A percentile compares a stretch with the other conserved stretches of the same genome.
These are phyloP conservation scores for Lichtheimia hyalospora DNA, from an alignment of 371 early-diverging fungal species.

Conservation along the genomic window DNA sequence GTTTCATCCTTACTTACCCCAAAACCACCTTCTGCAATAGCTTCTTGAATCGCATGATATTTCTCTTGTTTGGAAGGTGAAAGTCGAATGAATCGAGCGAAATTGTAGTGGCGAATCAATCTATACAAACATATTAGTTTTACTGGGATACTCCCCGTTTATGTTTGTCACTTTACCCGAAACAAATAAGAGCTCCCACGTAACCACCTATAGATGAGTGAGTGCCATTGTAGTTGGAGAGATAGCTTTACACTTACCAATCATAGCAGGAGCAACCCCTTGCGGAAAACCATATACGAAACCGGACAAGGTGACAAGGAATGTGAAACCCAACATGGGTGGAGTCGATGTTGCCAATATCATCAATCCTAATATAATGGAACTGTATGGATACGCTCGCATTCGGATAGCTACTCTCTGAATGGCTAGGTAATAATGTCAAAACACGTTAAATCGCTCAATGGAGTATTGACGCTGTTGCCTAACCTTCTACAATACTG, in stretches of 20 bases:
- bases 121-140: constrained; percentile 4
- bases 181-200: constrained; percentile 23
- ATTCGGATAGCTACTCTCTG: constrained; percentile 31
- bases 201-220: constrained; percentile 10
- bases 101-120: constrained; percentile 33
- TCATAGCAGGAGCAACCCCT: constrained; percentile 25
- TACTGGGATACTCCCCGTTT: too few relatives aligned
- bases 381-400: constrained; percentile 30
- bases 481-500: neutral
- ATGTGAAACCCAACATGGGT: constrained; percentile 42
- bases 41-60: constrained; percentile 37
- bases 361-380: constrained; percentile 13
- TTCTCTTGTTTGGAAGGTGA: constrained; percentile 36
- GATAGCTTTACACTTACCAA: constrained; percentile 16
- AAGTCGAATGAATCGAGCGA: constrained; percentile 28
- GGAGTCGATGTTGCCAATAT: constrained; percentile 38
- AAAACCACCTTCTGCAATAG: constrained; percentile 35
- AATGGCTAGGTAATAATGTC: constrained; percentile 24
- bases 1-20: constrained; percentile 22
- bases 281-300: constrained; percentile 43
- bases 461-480: too few relatives aligned
- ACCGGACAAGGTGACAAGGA: constrained; percentile 30
- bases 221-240: neutral
- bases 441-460: neutral
- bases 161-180: constrained; percentile 2